Percentiles rank a stretch among this genome's conserved stretches.
Evolutionary conservation across 2,329 filamentous ascomycete species (phyloP).

Genomic region (Aureobasidium namibiae): DNA sequence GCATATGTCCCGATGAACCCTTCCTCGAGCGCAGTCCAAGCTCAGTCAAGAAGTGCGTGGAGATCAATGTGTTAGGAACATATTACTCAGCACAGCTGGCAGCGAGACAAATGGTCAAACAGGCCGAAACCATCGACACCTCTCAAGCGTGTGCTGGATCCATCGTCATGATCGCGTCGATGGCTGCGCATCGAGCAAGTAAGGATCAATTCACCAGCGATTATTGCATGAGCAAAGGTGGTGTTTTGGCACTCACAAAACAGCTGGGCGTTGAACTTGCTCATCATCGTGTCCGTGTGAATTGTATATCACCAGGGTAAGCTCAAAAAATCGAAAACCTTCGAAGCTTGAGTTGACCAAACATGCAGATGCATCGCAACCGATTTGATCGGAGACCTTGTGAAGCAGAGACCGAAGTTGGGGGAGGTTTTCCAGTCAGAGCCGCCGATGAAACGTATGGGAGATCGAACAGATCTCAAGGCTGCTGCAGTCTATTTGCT

Average conservation of each 20-base stretch:
- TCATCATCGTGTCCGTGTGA: slow-evolving; percentile 17
- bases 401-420: slow-evolving; percentile 22
- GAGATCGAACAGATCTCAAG: slow-evolving; percentile 32
- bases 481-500: slow-evolving; percentile 32
- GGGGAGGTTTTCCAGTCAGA: slow-evolving; percentile 31
- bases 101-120: slow-evolving; percentile 29
- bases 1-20: slow-evolving; percentile 14
- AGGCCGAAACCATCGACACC: slow-evolving; percentile 20
- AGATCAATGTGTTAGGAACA: slow-evolving; percentile 24
- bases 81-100: slow-evolving; percentile 31
- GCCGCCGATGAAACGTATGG: slow-evolving; percentile 33
- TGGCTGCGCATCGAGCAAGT: slow-evolving; percentile 25
- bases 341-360: neutral
- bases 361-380: slow-evolving; percentile 26
- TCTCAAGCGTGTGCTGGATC: slow-evolving; percentile 17
- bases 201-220: slow-evolving; percentile 27
- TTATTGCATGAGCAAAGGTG: slow-evolving; percentile 14
- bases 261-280: slow-evolving; percentile 26
- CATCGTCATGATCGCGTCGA: slow-evolving; percentile 29
- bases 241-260: slow-evolving; percentile 9
- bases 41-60: slow-evolving; percentile 7
- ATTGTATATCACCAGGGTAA: slow-evolving; percentile 30
- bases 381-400: slow-evolving; percentile 28
- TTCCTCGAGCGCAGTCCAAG: slow-evolving; percentile 12
- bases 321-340: neutral